Evolutionary conservation across 306 rosid species (phyloP).

Genomic region (Styphnolobium japonicum): DNA sequence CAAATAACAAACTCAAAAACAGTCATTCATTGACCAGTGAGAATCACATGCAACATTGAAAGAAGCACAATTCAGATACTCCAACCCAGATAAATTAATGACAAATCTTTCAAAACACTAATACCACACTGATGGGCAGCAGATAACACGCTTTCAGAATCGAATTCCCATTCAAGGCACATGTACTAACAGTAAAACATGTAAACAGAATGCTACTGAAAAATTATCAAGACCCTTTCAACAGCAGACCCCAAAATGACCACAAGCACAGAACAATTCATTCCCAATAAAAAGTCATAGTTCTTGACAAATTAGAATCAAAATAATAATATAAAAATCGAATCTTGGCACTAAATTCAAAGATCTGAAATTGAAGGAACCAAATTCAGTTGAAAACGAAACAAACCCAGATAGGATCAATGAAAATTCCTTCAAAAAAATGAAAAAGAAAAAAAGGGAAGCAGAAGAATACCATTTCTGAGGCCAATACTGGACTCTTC

Average conservation of each 20-base stretch:
- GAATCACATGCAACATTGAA: neutral
- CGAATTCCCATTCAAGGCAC: neutral
- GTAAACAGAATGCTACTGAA: neutral
- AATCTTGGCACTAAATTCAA: neutral
- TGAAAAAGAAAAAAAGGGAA: neutral
- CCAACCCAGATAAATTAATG: neutral
- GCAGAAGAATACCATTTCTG: constrained; percentile 45
- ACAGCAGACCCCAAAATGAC: neutral
- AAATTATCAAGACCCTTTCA: neutral
- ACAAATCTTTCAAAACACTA: neutral
- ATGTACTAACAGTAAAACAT: neutral
- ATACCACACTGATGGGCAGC: neutral
- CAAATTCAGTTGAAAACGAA: constrained; percentile 3
- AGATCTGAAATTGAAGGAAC: constrained; percentile 11
- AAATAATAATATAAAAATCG: too few relatives aligned
- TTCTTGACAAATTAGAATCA: neutral
- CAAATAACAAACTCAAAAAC: neutral
- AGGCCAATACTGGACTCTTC: constrained; percentile 84
- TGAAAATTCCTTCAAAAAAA: neutral
- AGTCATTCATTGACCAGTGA: neutral
- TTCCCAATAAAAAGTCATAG: neutral
- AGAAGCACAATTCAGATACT: constrained; percentile 8
- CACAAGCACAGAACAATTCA: neutral
- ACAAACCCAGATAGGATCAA: neutral
- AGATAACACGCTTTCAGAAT: neutral